A percentile compares a stretch with the other conserved stretches of the same genome.
phyloP scores from a whole-genome alignment of 345 rosid species.

The Eucalyptus sp. region DNA sequence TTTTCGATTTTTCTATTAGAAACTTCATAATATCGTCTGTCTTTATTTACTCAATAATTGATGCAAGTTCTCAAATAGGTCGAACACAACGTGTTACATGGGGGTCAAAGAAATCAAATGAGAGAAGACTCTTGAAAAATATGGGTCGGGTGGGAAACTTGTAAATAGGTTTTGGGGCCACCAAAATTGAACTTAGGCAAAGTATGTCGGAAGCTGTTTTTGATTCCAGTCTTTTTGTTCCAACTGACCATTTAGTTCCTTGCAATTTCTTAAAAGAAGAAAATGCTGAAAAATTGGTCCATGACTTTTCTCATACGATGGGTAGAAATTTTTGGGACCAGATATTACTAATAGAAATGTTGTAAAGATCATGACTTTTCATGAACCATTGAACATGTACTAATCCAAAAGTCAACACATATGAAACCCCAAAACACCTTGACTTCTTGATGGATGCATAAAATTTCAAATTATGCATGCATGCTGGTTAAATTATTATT shows the following conservation, averaged over 20 bases:
- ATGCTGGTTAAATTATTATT: neutral
- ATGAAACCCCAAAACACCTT: neutral
- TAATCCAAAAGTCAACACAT: neutral
- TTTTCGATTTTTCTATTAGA: neutral
- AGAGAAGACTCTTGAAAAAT: neutral
- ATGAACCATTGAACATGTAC: neutral
- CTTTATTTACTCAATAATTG: too few relatives aligned
- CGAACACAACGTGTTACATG: neutral
- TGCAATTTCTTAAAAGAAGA: neutral
- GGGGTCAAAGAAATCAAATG: neutral
- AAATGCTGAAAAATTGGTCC: neutral
- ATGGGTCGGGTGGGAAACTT: neutral
- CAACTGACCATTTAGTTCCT: neutral
- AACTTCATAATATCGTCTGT: neutral
- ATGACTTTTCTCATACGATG: accelerated
- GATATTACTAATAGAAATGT: neutral
- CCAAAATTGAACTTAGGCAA: neutral
- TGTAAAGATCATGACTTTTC: neutral
- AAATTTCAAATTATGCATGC: neutral
- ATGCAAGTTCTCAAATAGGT: neutral
- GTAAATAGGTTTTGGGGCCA: neutral
- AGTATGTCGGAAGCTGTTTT: neutral
- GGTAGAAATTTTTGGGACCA: neutral
- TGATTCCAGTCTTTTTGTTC: neutral
- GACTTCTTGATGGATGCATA: neutral